Base-by-base conservation (phyloP, 768 basidiomycete genomes). In the Suillus subalutaceus region DNA sequence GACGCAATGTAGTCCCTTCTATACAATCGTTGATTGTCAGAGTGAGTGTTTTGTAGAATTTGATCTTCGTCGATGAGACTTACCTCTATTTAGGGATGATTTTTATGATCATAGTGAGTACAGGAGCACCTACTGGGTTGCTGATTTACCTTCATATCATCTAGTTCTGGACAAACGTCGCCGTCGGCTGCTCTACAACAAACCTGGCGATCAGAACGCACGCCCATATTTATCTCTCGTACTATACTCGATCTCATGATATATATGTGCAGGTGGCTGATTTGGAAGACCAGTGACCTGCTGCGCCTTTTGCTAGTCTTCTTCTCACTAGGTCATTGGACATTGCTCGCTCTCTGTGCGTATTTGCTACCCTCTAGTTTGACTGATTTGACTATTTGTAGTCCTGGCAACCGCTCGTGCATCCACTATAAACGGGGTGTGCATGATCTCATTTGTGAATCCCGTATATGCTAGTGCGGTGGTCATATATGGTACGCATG, bases 121-220 rank as follows among this genome's bases (percentile, higher is more conserved):
- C 40, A 18, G 23, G 2, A 20, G 26, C 13, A 41, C 23, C n/a
- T 4, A 6, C 18, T 13, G 13, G 20, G 6, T 20, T 43, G 6
- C 26, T 30, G 10, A 12, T 30, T 43, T 41, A 41, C 3, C 6
- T 12, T 32, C 16, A 30, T 60, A 30, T 13, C 3, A 60, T 12
- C 23, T 43, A 60, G 59, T 20, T 60, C 18, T 4, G 1, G 26
- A 30, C 16, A 13, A 60, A 43, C 30, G 3, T 30, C 40, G 59
- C 59, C 26, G 20, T 60, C 41, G 59, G 59, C 7, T 60, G 59
- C 59, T 60, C 59, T 3, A 18, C 59, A 30, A 43, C 26, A 60
- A 60, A 60, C 10, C 18, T 60, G 18, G 43, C 30, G 59, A 43
- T 60, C 40, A 60, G 59, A 43, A 43, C 59, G 59, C 18, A 30